A percentile compares a stretch with the other conserved stretches of the same genome.
Conservation (phyloP, 2,329 filamentous ascomycete genomes). For the Whalleya microplaca region DNA sequence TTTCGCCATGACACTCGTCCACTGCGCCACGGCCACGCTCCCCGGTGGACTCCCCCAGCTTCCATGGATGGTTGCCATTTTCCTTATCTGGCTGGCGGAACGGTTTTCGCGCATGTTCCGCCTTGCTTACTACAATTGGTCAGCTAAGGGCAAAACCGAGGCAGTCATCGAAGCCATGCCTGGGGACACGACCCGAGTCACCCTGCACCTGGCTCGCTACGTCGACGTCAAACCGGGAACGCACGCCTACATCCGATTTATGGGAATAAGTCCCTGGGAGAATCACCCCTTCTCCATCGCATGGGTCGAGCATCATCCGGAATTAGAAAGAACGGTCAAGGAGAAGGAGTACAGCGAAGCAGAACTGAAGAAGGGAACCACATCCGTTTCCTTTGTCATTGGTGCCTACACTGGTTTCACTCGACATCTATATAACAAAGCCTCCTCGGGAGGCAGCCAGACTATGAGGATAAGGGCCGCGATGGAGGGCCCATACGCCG, state of each 20-base stretch:
- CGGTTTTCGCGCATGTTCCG: constrained; percentile 65
- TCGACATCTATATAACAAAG: constrained; percentile 75
- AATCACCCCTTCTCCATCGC: constrained; percentile 80
- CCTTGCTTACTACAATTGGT: constrained; percentile 69
- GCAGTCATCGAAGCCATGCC: constrained; percentile 70
- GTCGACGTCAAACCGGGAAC: constrained; percentile 70
- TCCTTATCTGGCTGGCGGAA: constrained; percentile 79
- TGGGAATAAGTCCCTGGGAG: constrained; percentile 68
- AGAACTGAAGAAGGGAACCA: constrained; percentile 41
- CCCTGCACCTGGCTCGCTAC: constrained; percentile 69
- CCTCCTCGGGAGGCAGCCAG: constrained; percentile 54
- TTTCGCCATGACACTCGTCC: constrained; percentile 76
- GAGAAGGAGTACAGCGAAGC: constrained; percentile 39
- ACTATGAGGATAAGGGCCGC: constrained; percentile 70
- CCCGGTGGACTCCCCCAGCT: constrained; percentile 71
- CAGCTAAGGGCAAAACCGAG: constrained; percentile 60
- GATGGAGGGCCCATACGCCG: constrained; percentile 88
- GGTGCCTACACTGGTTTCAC: constrained; percentile 90
- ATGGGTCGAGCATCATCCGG: constrained; percentile 65
- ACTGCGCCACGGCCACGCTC: constrained; percentile 70
- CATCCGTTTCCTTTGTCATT: constrained; percentile 78
- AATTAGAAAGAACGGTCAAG: constrained; percentile 43
- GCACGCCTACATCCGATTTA: constrained; percentile 76
- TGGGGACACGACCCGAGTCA: constrained; percentile 72
- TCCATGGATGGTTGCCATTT: constrained; percentile 73